A percentile compares a stretch with the other conserved stretches of the same genome.
Conservation (phyloP, 2,329 filamentous ascomycete genomes). For the Penicillium verrucosum region DNA sequence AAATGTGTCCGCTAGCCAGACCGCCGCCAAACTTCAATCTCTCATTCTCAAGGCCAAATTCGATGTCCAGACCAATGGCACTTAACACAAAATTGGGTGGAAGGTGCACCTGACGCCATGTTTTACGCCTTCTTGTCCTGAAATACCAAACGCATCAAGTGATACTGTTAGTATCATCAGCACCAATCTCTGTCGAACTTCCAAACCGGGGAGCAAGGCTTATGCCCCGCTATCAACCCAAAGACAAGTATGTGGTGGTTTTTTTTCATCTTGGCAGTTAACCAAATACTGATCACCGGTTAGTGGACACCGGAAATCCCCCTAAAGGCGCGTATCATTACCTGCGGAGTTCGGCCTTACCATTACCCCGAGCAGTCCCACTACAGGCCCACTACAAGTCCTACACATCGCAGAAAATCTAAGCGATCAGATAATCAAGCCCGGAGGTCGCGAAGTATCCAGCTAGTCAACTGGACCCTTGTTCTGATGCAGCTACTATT, state of each 20-base stretch:
- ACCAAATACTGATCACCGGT: constrained; percentile 44
- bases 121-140: constrained; percentile 10
- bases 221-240: constrained; percentile 33
- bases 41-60: constrained; percentile 35
- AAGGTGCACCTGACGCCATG: constrained; percentile 2
- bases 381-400: neutral
- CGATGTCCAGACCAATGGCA: constrained; percentile 23
- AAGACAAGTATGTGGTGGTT: constrained; percentile 29
- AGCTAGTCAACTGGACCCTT: constrained; percentile 7
- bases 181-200: constrained; percentile 37
- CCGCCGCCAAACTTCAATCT: constrained; percentile 31
- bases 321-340: constrained; percentile 3
- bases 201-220: constrained; percentile 42
- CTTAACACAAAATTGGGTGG: constrained; percentile 29
- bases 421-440: neutral
- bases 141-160: constrained; percentile 4
- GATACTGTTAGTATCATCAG: constrained; percentile 31
- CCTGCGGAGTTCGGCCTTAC: constrained; percentile 12
- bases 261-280: constrained; percentile 37
- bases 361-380: neutral
- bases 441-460: neutral
- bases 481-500: neutral
- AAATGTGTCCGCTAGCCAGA: constrained; percentile 26
- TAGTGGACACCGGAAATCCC: constrained; percentile 16
- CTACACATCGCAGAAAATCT: constrained; percentile 7